Conservation (phyloP, 1,139 yeast species). For the Schwanniomyces etchellsii region DNA sequence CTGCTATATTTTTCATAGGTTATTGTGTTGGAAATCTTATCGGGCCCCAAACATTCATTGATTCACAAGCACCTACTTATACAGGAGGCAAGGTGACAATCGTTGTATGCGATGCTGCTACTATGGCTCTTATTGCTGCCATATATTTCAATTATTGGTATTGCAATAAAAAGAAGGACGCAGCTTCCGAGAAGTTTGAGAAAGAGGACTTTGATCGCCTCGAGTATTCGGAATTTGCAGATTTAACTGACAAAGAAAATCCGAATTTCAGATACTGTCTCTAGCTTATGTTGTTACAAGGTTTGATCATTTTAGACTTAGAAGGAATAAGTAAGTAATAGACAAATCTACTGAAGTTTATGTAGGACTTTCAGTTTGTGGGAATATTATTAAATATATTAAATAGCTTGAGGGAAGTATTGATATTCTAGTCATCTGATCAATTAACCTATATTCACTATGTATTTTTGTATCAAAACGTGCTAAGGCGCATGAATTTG, state of each 20-base stretch:
- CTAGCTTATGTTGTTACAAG: slow-evolving; percentile 1
- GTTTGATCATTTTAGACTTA: too few species aligned
- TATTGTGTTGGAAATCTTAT: slow-evolving; percentile 65
- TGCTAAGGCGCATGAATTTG: too few species aligned
- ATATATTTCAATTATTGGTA: slow-evolving; percentile 4
- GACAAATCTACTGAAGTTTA: too few species aligned
- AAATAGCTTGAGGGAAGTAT: too few species aligned
- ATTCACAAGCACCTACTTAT: slow-evolving; percentile 49
- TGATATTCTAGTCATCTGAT: too few species aligned
- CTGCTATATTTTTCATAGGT: slow-evolving; percentile 54
- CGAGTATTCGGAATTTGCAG: slow-evolving; percentile 11
- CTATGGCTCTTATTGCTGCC: slow-evolving; percentile 2
- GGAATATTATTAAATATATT: too few species aligned
- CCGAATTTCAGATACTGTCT: slow-evolving; percentile 8
- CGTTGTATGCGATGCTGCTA: slow-evolving; percentile 20
- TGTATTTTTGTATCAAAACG: too few species aligned
- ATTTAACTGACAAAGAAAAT: slow-evolving; percentile 14
- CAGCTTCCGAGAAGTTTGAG: slow-evolving; percentile 4
- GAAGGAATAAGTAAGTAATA: too few species aligned
- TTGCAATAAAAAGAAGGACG: slow-evolving; percentile 5
- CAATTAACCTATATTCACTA: too few species aligned
- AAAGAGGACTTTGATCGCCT: slow-evolving; percentile 2
- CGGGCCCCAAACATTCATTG: slow-evolving; percentile 66
- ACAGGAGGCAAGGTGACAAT: slow-evolving; percentile 38
- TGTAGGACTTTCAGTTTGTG: too few species aligned